phyloP scores from a whole-genome alignment of 2,329 filamentous ascomycete genomes.

The Chaetomium sp. region DNA sequence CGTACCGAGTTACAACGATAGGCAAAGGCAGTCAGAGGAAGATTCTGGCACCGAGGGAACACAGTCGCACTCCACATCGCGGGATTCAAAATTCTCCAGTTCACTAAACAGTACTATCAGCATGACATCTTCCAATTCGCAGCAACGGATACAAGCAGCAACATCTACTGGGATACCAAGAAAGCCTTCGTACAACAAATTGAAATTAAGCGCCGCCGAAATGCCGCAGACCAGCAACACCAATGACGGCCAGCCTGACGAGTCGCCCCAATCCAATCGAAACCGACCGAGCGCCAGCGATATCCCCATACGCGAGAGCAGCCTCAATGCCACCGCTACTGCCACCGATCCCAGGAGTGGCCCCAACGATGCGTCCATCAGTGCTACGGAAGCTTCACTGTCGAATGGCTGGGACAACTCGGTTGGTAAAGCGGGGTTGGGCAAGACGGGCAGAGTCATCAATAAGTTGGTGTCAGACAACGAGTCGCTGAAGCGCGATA shows the following conservation, averaged over 20 bases:
- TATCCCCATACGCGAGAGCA: constrained; percentile 24
- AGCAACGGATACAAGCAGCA: constrained; percentile 28
- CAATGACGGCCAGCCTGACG: constrained; percentile 15
- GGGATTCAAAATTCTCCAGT: constrained; percentile 49
- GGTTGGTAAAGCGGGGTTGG: constrained; percentile 61
- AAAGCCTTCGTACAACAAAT: constrained; percentile 30
- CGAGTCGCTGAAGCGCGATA: constrained; percentile 67
- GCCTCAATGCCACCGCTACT: constrained; percentile 14
- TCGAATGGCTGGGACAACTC: constrained; percentile 51
- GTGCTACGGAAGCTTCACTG: constrained; percentile 23
- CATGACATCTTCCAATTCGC: constrained; percentile 35
- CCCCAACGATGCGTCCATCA: constrained; percentile 29
- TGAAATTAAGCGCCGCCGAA: constrained; percentile 29
- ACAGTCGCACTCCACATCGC: constrained; percentile 28
- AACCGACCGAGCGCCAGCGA: constrained; percentile 21
- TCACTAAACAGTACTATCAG: constrained; percentile 50
- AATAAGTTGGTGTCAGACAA: constrained; percentile 77
- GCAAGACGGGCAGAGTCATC: constrained; percentile 72
- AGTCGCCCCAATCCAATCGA: constrained; percentile 11
- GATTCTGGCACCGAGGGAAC: constrained; percentile 34
- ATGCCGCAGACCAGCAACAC: background rate
- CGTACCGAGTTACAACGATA: constrained; percentile 48
- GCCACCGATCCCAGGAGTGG: constrained; percentile 16
- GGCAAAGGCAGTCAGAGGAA: constrained; percentile 35
- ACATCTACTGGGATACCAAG: constrained; percentile 24